Evolutionary conservation across 2,329 filamentous ascomycete species (phyloP).

Genomic region (Fusarium sp.): DNA sequence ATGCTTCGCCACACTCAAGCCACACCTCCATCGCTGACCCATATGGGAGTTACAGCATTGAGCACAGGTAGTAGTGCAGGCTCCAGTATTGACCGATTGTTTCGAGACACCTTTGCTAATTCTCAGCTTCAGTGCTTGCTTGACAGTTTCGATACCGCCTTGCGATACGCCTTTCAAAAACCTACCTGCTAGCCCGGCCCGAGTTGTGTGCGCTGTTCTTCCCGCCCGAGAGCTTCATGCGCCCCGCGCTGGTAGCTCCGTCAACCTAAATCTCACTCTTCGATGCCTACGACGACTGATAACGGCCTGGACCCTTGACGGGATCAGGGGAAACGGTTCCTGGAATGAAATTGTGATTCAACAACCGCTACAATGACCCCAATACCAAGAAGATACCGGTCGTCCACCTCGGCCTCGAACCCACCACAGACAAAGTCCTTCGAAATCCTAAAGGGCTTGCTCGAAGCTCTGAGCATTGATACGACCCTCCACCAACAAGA

Average conservation of each 20-base stretch:
- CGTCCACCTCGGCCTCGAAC: conserved; percentile 72
- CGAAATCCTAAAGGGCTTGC: conserved; percentile 68
- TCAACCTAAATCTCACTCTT: conserved; percentile 47
- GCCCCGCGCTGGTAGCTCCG: conserved; percentile 49
- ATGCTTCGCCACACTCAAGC: conserved; percentile 42
- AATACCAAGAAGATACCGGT: conserved; percentile 70
- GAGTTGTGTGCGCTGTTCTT: conserved; percentile 30
- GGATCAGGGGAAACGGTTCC: conserved; percentile 50
- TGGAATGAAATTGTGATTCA: conserved; percentile 47
- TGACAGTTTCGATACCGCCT: conserved; percentile 8
- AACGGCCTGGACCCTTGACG: conserved; percentile 55
- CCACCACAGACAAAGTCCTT: conserved; percentile 71
- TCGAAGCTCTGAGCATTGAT: conserved; percentile 60
- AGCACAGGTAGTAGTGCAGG: conserved; percentile 46
- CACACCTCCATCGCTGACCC: conserved; percentile 52
- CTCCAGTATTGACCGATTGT: conserved; percentile 45
- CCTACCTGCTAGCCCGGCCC: conserved; percentile 6
- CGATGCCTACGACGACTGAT: conserved; percentile 53
- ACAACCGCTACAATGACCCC: conserved; percentile 61
- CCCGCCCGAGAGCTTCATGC: conserved; percentile 42
- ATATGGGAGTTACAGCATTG: conserved; percentile 40
- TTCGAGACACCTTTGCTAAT: conserved; percentile 44
- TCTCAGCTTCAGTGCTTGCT: conserved; percentile 28
- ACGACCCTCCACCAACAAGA: conserved; percentile 52
- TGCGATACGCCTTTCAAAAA: neutral